Conservation (phyloP, 1,139 yeast species). For the Debaryomyces coudertii region DNA sequence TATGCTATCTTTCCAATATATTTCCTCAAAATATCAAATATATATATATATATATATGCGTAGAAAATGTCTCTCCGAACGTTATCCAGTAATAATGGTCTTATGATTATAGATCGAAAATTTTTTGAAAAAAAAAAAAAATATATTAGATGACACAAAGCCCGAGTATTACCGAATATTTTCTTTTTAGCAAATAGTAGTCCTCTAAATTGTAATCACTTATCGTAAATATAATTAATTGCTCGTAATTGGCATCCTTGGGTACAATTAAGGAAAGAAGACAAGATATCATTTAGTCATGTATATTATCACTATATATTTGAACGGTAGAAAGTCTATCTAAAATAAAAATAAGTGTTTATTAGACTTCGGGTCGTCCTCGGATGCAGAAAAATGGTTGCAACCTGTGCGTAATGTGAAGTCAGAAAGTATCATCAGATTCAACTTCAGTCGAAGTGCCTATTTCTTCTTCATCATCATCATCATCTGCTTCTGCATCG, state of each 20-base stretch:
- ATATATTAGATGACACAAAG: slow-evolving; percentile 8
- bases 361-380: not conserved
- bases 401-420: not conserved
- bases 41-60: not conserved
- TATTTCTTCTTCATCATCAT: slow-evolving; percentile 13
- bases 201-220: slow-evolving; percentile 1
- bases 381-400: not conserved
- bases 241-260: not conserved
- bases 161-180: not conserved
- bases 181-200: slow-evolving; percentile 2
- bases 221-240: not conserved
- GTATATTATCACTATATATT: not conserved
- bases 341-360: not conserved
- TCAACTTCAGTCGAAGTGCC: slow-evolving; percentile 16
- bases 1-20: not conserved
- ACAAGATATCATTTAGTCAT: not conserved
- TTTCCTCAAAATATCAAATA: not conserved
- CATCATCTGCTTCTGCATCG: slow-evolving; percentile 10
- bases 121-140: slow-evolving; percentile 7
- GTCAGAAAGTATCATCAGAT: slow-evolving; percentile 20
- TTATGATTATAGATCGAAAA: slow-evolving; percentile 5
- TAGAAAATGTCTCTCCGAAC: not conserved
- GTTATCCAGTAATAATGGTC: not conserved
- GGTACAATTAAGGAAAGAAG: not conserved
- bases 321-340: not conserved